A percentile compares a stretch with the other conserved stretches of the same genome.
phyloP scores from a whole-genome alignment of 176 grass and related monocot genomes.

The Oryza brachyantha region DNA sequence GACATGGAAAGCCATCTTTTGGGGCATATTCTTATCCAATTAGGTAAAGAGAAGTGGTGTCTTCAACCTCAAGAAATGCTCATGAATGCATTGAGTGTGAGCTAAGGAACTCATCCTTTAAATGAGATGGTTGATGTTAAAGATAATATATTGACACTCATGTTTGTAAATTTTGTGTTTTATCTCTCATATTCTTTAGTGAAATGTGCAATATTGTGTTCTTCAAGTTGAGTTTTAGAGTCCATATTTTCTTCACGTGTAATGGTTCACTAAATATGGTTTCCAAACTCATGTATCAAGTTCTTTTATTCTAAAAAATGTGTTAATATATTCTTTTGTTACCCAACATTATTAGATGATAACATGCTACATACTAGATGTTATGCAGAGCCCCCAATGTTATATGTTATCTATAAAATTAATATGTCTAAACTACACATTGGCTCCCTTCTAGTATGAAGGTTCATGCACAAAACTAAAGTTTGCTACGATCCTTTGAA shows the following conservation, averaged over 20 bases:
- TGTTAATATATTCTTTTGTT: background rate
- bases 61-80: background rate
- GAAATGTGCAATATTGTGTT: background rate
- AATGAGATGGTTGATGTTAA: background rate
- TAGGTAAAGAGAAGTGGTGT: background rate
- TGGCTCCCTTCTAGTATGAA: background rate
- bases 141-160: background rate
- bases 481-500: background rate
- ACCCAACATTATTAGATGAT: background rate
- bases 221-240: background rate
- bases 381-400: background rate
- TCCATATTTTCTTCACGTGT: background rate
- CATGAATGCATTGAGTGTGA: background rate
- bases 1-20: too few species aligned
- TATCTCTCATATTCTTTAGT: too few species aligned
- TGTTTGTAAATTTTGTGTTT: background rate
- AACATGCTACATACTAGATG: background rate
- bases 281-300: background rate
- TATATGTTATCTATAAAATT: background rate
- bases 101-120: background rate
- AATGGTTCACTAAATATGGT: background rate
- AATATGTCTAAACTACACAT: background rate
- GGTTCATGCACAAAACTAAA: background rate
- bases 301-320: background rate
- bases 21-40: too few species aligned